Conservation (phyloP, 139 green algal genomes). For the Micromonas commoda region DNA sequence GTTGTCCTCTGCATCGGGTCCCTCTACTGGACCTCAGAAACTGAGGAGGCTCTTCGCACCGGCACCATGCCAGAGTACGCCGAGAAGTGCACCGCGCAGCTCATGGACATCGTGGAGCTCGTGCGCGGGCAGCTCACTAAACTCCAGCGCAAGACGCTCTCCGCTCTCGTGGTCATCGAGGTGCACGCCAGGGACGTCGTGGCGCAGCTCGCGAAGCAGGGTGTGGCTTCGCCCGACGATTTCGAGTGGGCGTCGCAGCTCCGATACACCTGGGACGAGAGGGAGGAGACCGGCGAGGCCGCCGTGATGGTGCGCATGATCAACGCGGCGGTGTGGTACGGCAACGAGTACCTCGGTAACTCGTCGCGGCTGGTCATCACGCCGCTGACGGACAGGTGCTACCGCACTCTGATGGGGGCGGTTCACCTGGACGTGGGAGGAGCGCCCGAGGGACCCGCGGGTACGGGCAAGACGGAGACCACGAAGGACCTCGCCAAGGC, state of each 20-base stretch:
- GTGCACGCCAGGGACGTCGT: slow-evolving; percentile 66
- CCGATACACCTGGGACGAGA: slow-evolving; percentile 61
- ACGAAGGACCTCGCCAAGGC: slow-evolving; percentile 56
- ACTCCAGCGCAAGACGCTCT: slow-evolving; percentile 67
- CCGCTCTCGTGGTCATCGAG: slow-evolving; percentile 71
- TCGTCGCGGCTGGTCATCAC: slow-evolving; percentile 70
- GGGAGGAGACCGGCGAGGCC: slow-evolving; percentile 40
- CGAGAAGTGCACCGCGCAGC: slow-evolving; percentile 56
- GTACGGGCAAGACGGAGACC: slow-evolving; percentile 41
- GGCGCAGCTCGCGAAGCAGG: slow-evolving; percentile 43
- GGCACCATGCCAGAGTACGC: slow-evolving; percentile 44
- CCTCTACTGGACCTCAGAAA: slow-evolving; percentile 70
- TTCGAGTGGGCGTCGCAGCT: slow-evolving; percentile 75
- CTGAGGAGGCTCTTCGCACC: slow-evolving; percentile 47
- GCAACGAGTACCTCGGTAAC: slow-evolving; percentile 78
- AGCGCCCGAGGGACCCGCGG: slow-evolving; percentile 61
- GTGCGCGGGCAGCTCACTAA: slow-evolving; percentile 64
- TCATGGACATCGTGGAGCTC: slow-evolving; percentile 41
- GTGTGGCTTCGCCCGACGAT: slow-evolving; percentile 49
- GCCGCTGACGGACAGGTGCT: slow-evolving; percentile 73
- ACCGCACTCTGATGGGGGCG: slow-evolving; percentile 73
- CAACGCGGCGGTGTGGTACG: slow-evolving; percentile 58
- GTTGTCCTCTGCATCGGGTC: slow-evolving; percentile 53
- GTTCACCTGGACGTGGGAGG: slow-evolving; percentile 73
- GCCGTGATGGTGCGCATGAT: slow-evolving; percentile 65